Evolutionary conservation across 108 stramenopile genomes (phyloP).

Genomic region (Asterionellopsis glacialis): DNA sequence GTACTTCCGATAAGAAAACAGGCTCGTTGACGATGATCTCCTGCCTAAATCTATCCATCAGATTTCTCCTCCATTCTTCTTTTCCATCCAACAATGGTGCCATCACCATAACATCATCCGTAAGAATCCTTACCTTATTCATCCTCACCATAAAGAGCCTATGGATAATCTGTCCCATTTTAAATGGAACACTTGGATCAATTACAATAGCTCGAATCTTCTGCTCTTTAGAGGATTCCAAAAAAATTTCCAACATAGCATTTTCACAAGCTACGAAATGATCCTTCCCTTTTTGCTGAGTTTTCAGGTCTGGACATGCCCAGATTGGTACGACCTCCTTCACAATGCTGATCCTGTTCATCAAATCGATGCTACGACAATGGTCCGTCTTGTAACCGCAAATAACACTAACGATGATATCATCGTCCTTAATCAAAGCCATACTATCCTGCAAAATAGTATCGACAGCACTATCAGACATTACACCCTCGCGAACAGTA

Average conservation of each 20-base stretch:
- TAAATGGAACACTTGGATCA: conserved; percentile 17
- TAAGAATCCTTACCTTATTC: neutral
- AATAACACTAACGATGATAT: conserved; percentile 17
- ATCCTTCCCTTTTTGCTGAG: neutral
- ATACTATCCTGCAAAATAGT: conserved; percentile 12
- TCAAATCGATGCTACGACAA: conserved; percentile 11
- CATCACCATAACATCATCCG: conserved; percentile 1
- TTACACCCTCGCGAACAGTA: neutral
- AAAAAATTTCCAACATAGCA: conserved; percentile 7
- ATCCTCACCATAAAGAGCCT: conserved; percentile 9
- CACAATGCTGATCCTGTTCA: conserved; percentile 9
- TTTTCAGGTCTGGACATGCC: conserved; percentile 17
- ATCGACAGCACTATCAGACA: neutral
- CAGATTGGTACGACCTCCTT: conserved; percentile 20
- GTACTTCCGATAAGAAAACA: conserved; percentile 14
- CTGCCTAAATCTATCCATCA: conserved; percentile 29
- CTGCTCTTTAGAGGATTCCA: conserved; percentile 4
- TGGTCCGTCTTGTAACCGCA: conserved; percentile 11
- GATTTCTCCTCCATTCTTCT: conserved; percentile 15
- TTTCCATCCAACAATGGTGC: conserved; percentile 3
- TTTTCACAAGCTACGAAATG: conserved; percentile 31
- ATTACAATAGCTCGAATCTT: conserved; percentile 23
- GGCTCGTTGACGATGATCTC: conserved; percentile 19
- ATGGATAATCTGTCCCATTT: conserved; percentile 20
- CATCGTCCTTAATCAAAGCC: neutral